phyloP scores from a whole-genome alignment of 2,329 filamentous ascomycete species.

The Ceratocystis huliohia region DNA sequence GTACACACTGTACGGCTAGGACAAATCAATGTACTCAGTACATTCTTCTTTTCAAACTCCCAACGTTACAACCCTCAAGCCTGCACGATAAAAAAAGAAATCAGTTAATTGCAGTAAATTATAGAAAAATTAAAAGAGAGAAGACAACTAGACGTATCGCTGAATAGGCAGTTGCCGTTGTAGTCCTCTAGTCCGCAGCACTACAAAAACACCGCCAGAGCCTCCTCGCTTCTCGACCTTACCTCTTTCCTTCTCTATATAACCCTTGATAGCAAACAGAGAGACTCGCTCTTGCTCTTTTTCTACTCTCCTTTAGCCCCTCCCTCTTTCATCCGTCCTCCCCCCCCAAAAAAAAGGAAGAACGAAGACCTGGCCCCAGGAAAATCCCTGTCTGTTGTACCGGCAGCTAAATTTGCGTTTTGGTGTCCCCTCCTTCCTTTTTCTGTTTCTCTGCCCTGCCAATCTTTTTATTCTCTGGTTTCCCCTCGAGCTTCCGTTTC shows the following conservation, averaged over 20 bases:
- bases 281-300: not conserved
- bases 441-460: slow-evolving; percentile 2
- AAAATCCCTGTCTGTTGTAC: slow-evolving; percentile 10
- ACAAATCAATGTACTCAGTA: not conserved
- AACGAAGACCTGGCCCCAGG: not conserved
- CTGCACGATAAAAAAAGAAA: not conserved
- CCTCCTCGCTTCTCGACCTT: not conserved
- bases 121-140: not conserved
- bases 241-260: not conserved
- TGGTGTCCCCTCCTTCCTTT: slow-evolving; percentile 5
- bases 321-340: not conserved
- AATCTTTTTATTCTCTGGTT: not conserved
- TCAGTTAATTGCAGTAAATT: not conserved
- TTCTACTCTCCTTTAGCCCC: not conserved
- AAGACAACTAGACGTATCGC: not conserved
- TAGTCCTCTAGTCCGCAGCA: not conserved
- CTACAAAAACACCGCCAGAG: slow-evolving; percentile 1
- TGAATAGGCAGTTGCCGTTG: not conserved
- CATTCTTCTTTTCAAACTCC: not conserved
- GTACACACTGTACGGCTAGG: not conserved
- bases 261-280: not conserved
- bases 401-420: not conserved
- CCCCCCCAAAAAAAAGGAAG: not conserved
- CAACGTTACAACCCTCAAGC: not conserved
- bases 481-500: not conserved